Evolutionary conservation across 2,329 filamentous ascomycete species (phyloP).

Genomic region (Pseudogymnoascus sp.): DNA sequence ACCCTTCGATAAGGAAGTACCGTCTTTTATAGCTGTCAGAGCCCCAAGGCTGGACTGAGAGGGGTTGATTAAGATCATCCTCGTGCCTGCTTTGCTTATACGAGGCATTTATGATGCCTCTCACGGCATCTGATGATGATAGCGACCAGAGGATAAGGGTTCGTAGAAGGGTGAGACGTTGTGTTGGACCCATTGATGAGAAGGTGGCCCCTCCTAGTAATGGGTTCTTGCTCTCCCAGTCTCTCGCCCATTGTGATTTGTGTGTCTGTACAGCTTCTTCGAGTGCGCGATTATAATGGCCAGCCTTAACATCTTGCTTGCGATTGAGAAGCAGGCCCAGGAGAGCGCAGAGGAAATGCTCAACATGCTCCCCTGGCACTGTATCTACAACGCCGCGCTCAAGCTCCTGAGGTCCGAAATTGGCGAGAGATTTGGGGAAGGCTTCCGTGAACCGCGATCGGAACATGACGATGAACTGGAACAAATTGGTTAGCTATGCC

Average conservation of each 20-base stretch:
- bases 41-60: slow-evolving; percentile 87
- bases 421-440: slow-evolving; percentile 76
- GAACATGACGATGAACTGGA: slow-evolving; percentile 96
- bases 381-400: slow-evolving; percentile 75
- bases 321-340: slow-evolving; percentile 84
- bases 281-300: slow-evolving; percentile 84
- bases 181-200: slow-evolving; percentile 67
- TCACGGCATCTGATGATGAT: slow-evolving; percentile 76
- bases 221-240: slow-evolving; percentile 78
- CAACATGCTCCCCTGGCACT: slow-evolving; percentile 72
- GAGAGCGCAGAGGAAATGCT: slow-evolving; percentile 81
- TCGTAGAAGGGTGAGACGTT: slow-evolving; percentile 73
- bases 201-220: slow-evolving; percentile 74
- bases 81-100: slow-evolving; percentile 83
- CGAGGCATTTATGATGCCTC: slow-evolving; percentile 70
- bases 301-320: slow-evolving; percentile 95
- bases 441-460: slow-evolving; percentile 83
- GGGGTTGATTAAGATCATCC: slow-evolving; percentile 69
- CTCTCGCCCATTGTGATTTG: slow-evolving; percentile 76
- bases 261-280: slow-evolving; percentile 86
- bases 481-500: slow-evolving; percentile 29
- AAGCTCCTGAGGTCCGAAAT: slow-evolving; percentile 91
- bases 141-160: slow-evolving; percentile 83
- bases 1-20: slow-evolving; percentile 88
- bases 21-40: slow-evolving; percentile 81